Evolutionary conservation across 129 eudicot species (phyloP).

Genomic region (Rutidosis leptorrhynchoides): DNA sequence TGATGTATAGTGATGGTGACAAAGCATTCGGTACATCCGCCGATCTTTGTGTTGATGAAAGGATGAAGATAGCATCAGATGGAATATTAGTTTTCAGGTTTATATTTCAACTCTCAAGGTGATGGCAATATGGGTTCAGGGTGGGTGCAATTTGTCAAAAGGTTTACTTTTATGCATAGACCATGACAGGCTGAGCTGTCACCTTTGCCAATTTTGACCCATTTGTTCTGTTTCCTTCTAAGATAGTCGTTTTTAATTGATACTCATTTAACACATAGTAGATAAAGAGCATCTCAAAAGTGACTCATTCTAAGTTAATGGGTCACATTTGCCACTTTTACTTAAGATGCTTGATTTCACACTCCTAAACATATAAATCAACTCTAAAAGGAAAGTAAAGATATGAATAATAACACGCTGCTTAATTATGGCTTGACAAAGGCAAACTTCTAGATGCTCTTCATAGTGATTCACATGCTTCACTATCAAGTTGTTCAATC

Average conservation of each 20-base stretch:
- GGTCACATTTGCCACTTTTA: background rate
- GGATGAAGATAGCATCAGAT: conserved; percentile 87
- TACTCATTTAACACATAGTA: background rate
- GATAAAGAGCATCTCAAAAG: background rate
- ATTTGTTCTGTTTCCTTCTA: background rate
- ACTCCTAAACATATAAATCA: background rate
- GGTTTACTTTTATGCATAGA: background rate
- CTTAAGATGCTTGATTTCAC: background rate
- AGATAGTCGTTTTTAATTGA: background rate
- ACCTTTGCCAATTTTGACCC: background rate
- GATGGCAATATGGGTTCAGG: conserved; percentile 57
- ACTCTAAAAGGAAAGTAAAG: conserved; percentile 37
- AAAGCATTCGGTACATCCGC: conserved; percentile 95
- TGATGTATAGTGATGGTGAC: conserved; percentile 99
- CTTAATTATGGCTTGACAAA: conserved; percentile 91
- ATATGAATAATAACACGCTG: conserved; percentile 96
- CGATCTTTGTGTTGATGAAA: conserved; percentile 90
- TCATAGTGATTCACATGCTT: conserved; percentile 95
- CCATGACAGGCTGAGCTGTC: background rate
- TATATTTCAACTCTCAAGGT: conserved; percentile 4
- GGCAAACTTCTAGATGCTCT: conserved; percentile 95
- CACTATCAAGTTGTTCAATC: conserved; percentile 80
- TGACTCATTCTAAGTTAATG: background rate
- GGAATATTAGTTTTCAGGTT: conserved; percentile 93
- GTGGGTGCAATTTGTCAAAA: conserved; percentile 6